phyloP scores from a whole-genome alignment of 1,284 basidiomycete genomes.

The Puccinia polysora region DNA sequence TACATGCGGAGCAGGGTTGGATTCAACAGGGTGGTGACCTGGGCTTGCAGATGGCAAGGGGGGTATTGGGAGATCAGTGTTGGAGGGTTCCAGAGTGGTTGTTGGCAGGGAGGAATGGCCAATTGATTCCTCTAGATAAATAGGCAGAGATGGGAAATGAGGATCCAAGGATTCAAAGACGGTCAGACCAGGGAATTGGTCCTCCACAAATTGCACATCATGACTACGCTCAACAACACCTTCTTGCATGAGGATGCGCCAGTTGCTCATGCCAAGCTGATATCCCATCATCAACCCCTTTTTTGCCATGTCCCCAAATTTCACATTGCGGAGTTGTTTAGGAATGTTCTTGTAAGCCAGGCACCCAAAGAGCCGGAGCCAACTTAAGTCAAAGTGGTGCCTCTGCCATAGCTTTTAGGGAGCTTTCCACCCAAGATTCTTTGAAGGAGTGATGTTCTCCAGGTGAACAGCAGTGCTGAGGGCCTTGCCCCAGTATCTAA shows the following conservation, averaged over 20 bases:
- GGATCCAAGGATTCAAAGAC: too few relatives aligned
- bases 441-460: too few relatives aligned
- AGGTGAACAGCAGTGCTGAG: too few relatives aligned
- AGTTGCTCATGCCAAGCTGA: constrained; percentile 10
- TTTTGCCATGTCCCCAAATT: constrained; percentile 3
- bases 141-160: not conserved
- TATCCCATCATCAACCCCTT: constrained; percentile 5
- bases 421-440: not conserved
- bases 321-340: not conserved
- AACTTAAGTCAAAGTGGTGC: not conserved
- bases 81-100: too few relatives aligned
- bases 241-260: not conserved
- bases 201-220: not conserved
- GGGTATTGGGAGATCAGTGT: too few relatives aligned
- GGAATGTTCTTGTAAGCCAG: constrained; percentile 8
- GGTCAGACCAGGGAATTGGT: constrained; percentile 12
- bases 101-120: too few relatives aligned
- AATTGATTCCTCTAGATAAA: not conserved
- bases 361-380: constrained; percentile 1
- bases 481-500: too few relatives aligned
- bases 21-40: too few relatives aligned
- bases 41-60: too few relatives aligned
- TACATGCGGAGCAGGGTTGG: too few relatives aligned
- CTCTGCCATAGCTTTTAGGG: not conserved
- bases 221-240: not conserved